A percentile compares a stretch with the other conserved stretches of the same genome.
phyloP scores from a whole-genome alignment of 1,139 yeast species.

The Maudiozyma humilis region DNA sequence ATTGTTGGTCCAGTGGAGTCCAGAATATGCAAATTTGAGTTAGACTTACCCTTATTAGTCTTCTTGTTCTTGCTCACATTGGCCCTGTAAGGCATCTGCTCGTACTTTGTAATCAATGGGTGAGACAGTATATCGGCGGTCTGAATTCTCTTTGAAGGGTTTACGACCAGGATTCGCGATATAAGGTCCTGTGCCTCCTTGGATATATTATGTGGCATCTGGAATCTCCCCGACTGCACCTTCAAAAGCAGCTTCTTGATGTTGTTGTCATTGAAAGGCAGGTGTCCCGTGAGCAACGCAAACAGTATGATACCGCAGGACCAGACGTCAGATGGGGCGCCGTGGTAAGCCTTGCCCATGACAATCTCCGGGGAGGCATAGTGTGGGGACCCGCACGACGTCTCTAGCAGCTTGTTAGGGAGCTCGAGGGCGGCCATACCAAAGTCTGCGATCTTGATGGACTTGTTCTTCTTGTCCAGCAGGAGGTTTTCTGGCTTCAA shows the following conservation, averaged over 20 bases:
- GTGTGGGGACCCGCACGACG: conserved; percentile 82
- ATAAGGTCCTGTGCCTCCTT: conserved; percentile 82
- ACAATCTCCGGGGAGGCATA: conserved; percentile 85
- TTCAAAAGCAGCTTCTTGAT: conserved; percentile 60
- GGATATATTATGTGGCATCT: conserved; percentile 66
- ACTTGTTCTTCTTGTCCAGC: conserved; percentile 50
- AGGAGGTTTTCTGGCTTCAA: conserved; percentile 71
- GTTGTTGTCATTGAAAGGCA: conserved; percentile 77
- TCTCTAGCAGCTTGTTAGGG: conserved; percentile 60
- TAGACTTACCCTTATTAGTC: conserved; percentile 31
- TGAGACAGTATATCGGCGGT: conserved; percentile 68
- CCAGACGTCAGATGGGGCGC: conserved; percentile 81
- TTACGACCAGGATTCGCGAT: conserved; percentile 67
- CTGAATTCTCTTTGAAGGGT: conserved; percentile 70
- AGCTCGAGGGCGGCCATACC: conserved; percentile 84
- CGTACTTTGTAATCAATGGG: conserved; percentile 70
- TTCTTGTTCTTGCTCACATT: conserved; percentile 16
- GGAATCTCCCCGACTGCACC: conserved; percentile 68
- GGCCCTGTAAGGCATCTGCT: conserved; percentile 18
- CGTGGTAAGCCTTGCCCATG: conserved; percentile 68
- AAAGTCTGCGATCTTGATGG: conserved; percentile 73
- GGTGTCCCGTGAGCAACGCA: conserved; percentile 68
- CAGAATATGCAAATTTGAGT: conserved; percentile 22
- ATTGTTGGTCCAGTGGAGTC: conserved; percentile 21
- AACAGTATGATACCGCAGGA: conserved; percentile 76